phyloP scores from a whole-genome alignment of 768 basidiomycete genomes.

The Termitomyces sp. region DNA sequence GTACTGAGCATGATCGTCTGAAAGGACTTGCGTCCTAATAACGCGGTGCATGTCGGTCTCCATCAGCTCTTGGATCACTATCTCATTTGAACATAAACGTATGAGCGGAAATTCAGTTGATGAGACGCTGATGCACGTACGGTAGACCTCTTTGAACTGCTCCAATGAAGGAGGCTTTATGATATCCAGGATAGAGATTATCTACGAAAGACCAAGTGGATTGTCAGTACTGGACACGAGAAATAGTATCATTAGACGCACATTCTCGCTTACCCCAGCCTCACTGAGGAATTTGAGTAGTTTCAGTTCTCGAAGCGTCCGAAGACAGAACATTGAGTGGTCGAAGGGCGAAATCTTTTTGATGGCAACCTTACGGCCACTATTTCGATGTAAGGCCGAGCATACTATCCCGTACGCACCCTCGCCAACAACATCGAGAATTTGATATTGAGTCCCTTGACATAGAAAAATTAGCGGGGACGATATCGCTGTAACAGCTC shows the following conservation, averaged over 20 bases:
- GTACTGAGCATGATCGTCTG: constrained; percentile 93
- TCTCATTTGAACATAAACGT: not conserved
- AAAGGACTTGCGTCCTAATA: constrained; percentile 90
- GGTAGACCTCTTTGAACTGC: constrained; percentile 82
- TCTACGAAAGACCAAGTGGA: constrained; percentile 34
- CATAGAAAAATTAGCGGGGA: constrained; percentile 1
- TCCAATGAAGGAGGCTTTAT: constrained; percentile 77
- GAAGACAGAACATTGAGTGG: constrained; percentile 90
- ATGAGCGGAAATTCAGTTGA: constrained; percentile 1
- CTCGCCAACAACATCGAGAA: constrained; percentile 83
- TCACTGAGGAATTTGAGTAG: constrained; percentile 80
- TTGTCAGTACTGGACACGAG: constrained; percentile 2
- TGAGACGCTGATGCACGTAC: constrained; percentile 30
- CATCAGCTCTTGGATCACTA: constrained; percentile 89
- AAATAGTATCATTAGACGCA: constrained; percentile 25
- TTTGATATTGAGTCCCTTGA: constrained; percentile 72
- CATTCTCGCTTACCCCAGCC: constrained; percentile 86
- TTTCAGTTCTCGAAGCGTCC: constrained; percentile 86
- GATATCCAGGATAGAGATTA: constrained; percentile 87
- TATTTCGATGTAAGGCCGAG: constrained; percentile 84
- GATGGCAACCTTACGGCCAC: constrained; percentile 90
- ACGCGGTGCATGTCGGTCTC: constrained; percentile 97
- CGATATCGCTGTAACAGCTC: not conserved
- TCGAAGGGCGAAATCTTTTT: constrained; percentile 96
- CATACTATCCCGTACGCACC: constrained; percentile 95